Base-by-base conservation (phyloP, 257 asterid genomes). In the Nicotiana sylvestris region DNA sequence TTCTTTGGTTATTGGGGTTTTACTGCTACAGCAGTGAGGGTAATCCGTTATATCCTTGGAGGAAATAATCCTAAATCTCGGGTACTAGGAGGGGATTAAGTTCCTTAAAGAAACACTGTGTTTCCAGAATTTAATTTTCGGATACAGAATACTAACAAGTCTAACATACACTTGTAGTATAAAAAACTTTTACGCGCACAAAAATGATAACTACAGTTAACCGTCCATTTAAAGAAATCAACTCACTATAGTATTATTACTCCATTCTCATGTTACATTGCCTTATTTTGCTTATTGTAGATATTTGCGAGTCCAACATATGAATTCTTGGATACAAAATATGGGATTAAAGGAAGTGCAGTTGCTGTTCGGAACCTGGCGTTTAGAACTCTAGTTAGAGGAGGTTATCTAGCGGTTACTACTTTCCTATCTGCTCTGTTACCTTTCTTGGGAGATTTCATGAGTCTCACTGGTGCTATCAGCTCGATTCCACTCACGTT, bases 381-480 rank as follows among this genome's bases (percentile, higher is more conserved):
- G 18, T 96, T 94, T 91, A 84, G 99, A 80, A 16, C 92, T 39
- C 21, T 84, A 1, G 98, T 96, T 16, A 88, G 99, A 81, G 99
- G 97, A 0, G 95, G 99, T 33, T 96, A 96, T 81, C 61, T 96
- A 6, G 96, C 85, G 0, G 29, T 89, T 56, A 94, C 92, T 9
- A 87, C 98, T 0, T 89, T 96, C 35, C 88, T 96, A 11, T 86
- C 99, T 1, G 98, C 99, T 4, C 7, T 96, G 88, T 87, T 96
- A 67, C 99, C 99, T 7, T 94, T 96, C 85, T 82, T 96, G 83
- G 99, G 99, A 81, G 99, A 94, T 81, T 96, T 96, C 90, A 96
- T 96, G 99, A 96, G 98, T 91, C 93, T 96, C 0, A 91, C 99
- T 0, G 99, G 99, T 57, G 98, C 98, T n/a, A 78, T 93, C 55